Percentiles rank a stretch among this genome's conserved stretches.
Evolutionary conservation across 306 rosid species (phyloP).

Genomic region (Cotoneaster glaucophyllus): DNA sequence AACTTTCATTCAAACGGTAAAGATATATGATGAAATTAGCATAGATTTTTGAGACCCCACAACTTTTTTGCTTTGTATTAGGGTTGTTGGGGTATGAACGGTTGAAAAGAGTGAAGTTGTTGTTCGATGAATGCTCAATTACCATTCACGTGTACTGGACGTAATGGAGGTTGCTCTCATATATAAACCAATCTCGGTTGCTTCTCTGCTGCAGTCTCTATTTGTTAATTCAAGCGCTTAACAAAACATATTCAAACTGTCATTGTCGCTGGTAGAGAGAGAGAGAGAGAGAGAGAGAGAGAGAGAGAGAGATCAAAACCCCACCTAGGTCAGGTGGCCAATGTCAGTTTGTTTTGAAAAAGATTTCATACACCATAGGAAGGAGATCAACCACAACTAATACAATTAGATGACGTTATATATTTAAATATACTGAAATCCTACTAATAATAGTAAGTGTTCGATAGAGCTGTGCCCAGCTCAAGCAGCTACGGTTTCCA

Average conservation of each 20-base stretch:
- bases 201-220: background rate
- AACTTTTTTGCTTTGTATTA: constrained; percentile 2
- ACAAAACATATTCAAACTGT: background rate
- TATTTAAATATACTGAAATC: background rate
- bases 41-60: constrained; percentile 30
- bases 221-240: constrained; percentile 4
- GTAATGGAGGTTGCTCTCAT: constrained; percentile 3
- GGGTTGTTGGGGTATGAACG: constrained; percentile 12
- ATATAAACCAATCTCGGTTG: background rate
- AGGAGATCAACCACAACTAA: constrained; percentile 16
- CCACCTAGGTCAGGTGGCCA: background rate
- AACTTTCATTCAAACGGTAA: constrained; percentile 22
- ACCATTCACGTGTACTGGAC: constrained; percentile 31
- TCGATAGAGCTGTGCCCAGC: background rate
- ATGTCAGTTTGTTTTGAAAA: background rate
- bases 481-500: background rate
- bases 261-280: background rate
- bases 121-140: constrained; percentile 7
- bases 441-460: background rate
- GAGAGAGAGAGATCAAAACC: background rate
- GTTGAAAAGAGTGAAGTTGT: constrained; percentile 18
- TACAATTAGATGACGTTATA: background rate
- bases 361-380: background rate
- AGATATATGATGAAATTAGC: constrained; percentile 34
- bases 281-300: background rate